These are phyloP conservation scores for Alternaria arbusti DNA, from an alignment of 2,329 filamentous ascomycete genomes.

Conservation along the genomic window DNA sequence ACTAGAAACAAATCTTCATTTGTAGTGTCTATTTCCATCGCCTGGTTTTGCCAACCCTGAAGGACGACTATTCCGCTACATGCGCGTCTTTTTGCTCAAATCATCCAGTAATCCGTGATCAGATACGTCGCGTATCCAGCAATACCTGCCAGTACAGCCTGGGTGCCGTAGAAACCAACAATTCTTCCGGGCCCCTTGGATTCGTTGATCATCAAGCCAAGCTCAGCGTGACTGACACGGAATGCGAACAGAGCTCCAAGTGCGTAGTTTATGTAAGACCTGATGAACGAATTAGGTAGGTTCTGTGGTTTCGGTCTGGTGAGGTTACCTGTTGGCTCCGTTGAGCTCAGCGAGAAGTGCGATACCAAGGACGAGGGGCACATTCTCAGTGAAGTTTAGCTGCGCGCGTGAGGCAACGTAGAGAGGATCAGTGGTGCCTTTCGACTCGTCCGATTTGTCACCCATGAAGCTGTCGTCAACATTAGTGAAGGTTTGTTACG, in stretches of 20 bases:
- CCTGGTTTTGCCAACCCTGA: background rate
- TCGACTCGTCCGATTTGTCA: slow-evolving; percentile 21
- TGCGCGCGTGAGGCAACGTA: slow-evolving; percentile 48
- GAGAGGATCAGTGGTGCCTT: slow-evolving; percentile 37
- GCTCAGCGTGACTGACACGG: slow-evolving; percentile 50
- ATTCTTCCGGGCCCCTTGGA: slow-evolving; percentile 29
- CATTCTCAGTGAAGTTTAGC: slow-evolving; percentile 54
- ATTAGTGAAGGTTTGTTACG: slow-evolving; percentile 8
- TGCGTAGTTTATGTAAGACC: slow-evolving; percentile 46
- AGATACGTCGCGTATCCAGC: slow-evolving; percentile 42
- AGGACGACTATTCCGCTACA: background rate
- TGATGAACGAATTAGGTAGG: slow-evolving; percentile 10
- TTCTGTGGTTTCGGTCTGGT: background rate
- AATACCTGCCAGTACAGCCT: slow-evolving; percentile 34
- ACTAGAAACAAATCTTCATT: background rate
- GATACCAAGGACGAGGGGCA: slow-evolving; percentile 49
- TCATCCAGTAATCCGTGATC: slow-evolving; percentile 40
- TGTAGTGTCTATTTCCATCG: background rate
- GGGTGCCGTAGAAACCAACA: slow-evolving; percentile 41
- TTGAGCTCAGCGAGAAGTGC: slow-evolving; percentile 54
- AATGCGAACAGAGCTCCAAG: slow-evolving; percentile 49
- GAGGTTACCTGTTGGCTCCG: slow-evolving; percentile 46
- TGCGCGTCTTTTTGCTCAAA: slow-evolving; percentile 5
- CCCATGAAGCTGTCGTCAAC: slow-evolving; percentile 30
- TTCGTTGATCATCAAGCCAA: slow-evolving; percentile 44